Base-by-base conservation (phyloP, 306 rosid genomes). In the Bauhinia variegata region DNA sequence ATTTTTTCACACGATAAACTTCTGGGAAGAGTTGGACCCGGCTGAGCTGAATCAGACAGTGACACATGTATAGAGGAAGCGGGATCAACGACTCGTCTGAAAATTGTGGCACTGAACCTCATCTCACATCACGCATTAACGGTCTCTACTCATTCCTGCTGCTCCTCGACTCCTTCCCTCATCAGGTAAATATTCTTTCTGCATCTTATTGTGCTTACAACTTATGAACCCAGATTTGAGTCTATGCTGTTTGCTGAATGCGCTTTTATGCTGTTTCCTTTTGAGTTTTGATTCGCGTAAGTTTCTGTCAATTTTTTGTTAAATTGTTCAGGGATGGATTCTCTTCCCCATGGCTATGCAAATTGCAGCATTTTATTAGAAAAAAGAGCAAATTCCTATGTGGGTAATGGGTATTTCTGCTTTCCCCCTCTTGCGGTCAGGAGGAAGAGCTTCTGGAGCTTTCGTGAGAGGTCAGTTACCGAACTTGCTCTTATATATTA, bases 401-500 rank as follows among this genome's bases (percentile, higher is more conserved):
- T 44, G 73, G 83, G n/a, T n/a, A n/a, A n/a, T 44, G 73, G 83
- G 78, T 32, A 58, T 75, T 61, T 72, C 86, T 36, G 72, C 88
- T 79, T 64, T 80, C 69, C 85, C 96, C 62, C 63, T 49, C 65
- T 57, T 76, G 47, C 82, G 57, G 7, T 55, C 66, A 13, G 58
- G 56, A 79, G 66, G 42, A 43, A 60, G 74, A 63, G 69, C 71
- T 63, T 78, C 38, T 70, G 67, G 48, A 57, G 63, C 75, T 74
- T 82, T 64, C 41, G 70, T 38, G 28, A 67, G 76, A 81, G 96
- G 96, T 89, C 48, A 64, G 81, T 78, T 49, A 37, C 58, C 57
- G 8, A 43, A 64, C 16, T 43, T 59, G 18, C 13, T 54, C 28
- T 71, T 30, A 48, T 52, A 6, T 51, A 32, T 32, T 11, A 43